Evolutionary conservation across 257 asterid genomes (phyloP).

Genomic region (Plantago major): DNA sequence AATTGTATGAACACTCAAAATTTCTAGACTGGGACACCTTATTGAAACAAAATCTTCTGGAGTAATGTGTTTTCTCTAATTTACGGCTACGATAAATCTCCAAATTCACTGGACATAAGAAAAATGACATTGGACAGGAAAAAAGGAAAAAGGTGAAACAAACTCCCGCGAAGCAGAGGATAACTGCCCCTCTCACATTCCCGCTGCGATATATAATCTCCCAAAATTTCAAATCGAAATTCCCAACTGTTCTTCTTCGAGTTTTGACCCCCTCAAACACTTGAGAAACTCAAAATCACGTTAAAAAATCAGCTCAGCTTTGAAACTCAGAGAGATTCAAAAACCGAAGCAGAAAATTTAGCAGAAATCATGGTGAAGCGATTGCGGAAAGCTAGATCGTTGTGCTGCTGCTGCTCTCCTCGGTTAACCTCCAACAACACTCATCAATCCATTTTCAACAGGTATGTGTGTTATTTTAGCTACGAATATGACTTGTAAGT

Average conservation of each 20-base stretch:
- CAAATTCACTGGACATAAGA: no score
- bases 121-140: no score
- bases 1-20: no score
- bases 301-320: not conserved
- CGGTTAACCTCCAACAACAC: conserved; percentile 34
- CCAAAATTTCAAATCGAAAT: conserved; percentile 17
- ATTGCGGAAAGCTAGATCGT: conserved; percentile 61
- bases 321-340: not conserved
- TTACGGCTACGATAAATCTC: no score
- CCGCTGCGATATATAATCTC: conserved; percentile 36
- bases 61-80: no score
- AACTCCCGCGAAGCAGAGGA: no score
- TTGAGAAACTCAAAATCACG: not conserved
- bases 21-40: no score
- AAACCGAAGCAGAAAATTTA: not conserved
- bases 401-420: conserved; percentile 84
- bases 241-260: conserved; percentile 7
- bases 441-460: conserved; percentile 56
- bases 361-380: conserved; percentile 67
- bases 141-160: no score
- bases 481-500: not conserved
- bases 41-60: no score
- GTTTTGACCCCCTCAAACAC: conserved; percentile 23
- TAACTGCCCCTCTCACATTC: not conserved
- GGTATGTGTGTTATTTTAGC: conserved; percentile 31